Conservation (phyloP, 2,329 filamentous ascomycete genomes). For the Aureobasidium sp. region DNA sequence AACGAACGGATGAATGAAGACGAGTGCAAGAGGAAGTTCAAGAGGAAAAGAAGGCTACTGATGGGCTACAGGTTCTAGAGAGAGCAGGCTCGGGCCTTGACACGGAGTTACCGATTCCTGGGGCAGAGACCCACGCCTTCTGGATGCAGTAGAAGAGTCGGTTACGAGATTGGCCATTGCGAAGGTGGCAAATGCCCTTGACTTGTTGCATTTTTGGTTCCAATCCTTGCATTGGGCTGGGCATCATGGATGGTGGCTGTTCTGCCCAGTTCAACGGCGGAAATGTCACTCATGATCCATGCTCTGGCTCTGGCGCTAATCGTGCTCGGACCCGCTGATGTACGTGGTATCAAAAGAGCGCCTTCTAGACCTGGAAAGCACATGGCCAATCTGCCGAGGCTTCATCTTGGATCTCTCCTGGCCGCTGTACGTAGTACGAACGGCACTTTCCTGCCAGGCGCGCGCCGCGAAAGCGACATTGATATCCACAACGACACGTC, state of each 20-base stretch:
- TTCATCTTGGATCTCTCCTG: not conserved
- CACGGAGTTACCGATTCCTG: slow-evolving; percentile 14
- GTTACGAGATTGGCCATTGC: slow-evolving; percentile 14
- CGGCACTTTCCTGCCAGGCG: slow-evolving; percentile 7
- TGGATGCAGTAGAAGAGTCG: slow-evolving; percentile 16
- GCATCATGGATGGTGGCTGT: slow-evolving; percentile 15
- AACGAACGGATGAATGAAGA: slow-evolving; percentile 11
- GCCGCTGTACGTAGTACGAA: not conserved
- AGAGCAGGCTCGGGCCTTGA: slow-evolving; percentile 14
- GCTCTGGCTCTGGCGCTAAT: slow-evolving; percentile 8
- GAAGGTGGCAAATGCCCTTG: slow-evolving; percentile 10
- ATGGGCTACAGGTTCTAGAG: slow-evolving; percentile 6
- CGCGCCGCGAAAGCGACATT: not conserved
- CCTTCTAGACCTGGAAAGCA: slow-evolving; percentile 13
- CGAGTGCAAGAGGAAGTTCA: slow-evolving; percentile 5
- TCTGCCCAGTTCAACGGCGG: slow-evolving; percentile 15
- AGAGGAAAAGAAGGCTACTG: slow-evolving; percentile 11
- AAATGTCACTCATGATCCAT: slow-evolving; percentile 15
- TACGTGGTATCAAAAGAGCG: slow-evolving; percentile 8
- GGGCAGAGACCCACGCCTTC: slow-evolving; percentile 12
- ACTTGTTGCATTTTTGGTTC: slow-evolving; percentile 14
- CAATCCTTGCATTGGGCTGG: slow-evolving; percentile 15
- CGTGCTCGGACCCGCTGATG: slow-evolving; percentile 14
- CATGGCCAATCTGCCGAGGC: slow-evolving; percentile 13
- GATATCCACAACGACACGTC: not conserved